A percentile compares a stretch with the other conserved stretches of the same genome.
phyloP scores from a whole-genome alignment of 306 rosid genomes.

The Castanea crenata region DNA sequence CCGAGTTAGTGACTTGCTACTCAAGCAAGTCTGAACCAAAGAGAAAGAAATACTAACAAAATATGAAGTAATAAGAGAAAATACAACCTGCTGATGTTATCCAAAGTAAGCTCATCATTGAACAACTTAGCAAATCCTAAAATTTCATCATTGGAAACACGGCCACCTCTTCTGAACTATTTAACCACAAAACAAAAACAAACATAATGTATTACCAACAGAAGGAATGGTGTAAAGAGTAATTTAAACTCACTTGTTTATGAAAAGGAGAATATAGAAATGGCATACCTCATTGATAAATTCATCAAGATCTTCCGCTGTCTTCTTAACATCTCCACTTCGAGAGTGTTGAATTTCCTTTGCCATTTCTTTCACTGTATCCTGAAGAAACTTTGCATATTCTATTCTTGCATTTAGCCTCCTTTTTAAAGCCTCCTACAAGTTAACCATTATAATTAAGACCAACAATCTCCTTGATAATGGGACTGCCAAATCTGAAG shows the following conservation, averaged over 20 bases:
- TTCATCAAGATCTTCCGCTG: conserved; percentile 94
- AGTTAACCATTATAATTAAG: conserved; percentile 1
- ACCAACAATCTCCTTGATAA: conserved; percentile 21
- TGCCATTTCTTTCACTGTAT: conserved; percentile 98
- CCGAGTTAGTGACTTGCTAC: not conserved
- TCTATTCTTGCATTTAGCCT: not conserved
- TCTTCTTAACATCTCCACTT: conserved; percentile 85
- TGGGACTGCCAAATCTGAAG: not conserved
- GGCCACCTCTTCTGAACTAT: conserved; percentile 80
- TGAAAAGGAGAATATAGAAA: conserved; percentile 1
- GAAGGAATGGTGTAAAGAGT: not conserved
- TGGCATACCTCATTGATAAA: conserved; percentile 61
- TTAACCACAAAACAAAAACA: conserved; percentile 9
- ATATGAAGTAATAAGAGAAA: not conserved
- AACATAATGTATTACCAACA: conserved; percentile 4
- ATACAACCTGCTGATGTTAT: conserved; percentile 85
- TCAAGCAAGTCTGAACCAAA: not conserved
- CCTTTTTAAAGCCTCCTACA: conserved; percentile 14
- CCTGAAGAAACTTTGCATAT: conserved; percentile 32
- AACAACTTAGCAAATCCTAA: conserved; percentile 94
- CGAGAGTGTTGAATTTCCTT: conserved; percentile 85
- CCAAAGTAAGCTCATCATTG: conserved; percentile 95
- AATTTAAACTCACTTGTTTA: not conserved
- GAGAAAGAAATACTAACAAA: not conserved
- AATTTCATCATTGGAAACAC: conserved; percentile 84